Conservation (phyloP, 2,329 filamentous ascomycete genomes). For the Thielaviopsis cerberus region DNA sequence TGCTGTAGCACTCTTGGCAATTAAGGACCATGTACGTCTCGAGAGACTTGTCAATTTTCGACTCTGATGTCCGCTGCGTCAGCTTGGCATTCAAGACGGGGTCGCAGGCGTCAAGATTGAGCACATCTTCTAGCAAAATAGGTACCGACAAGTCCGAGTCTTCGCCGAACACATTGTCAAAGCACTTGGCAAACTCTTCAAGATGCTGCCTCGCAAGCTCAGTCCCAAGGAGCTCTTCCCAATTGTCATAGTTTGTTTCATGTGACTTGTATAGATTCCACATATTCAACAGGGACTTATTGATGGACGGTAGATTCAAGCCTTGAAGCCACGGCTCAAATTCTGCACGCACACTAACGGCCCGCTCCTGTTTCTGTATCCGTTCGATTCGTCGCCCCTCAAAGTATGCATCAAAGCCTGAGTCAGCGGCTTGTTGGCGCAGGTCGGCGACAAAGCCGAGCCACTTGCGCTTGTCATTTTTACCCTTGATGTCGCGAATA, state of each 20-base stretch:
- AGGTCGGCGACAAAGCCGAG: slow-evolving; percentile 7
- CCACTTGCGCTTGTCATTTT: slow-evolving; percentile 22
- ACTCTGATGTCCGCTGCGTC: neutral
- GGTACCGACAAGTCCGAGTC: slow-evolving; percentile 18
- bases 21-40: slow-evolving; percentile 37
- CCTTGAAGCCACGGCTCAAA: slow-evolving; percentile 35
- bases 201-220: neutral
- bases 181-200: slow-evolving; percentile 31
- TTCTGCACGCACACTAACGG: slow-evolving; percentile 2
- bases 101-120: slow-evolving; percentile 19
- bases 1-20: slow-evolving; percentile 40
- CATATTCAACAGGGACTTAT: neutral
- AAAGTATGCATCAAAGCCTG: slow-evolving; percentile 8
- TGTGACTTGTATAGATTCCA: slow-evolving; percentile 3
- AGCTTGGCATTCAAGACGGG: neutral
- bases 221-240: slow-evolving; percentile 1
- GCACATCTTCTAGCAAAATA: slow-evolving; percentile 32
- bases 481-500: slow-evolving; percentile 35
- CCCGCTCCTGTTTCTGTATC: slow-evolving; percentile 6
- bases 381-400: slow-evolving; percentile 7
- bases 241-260: neutral
- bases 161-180: slow-evolving; percentile 33
- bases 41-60: slow-evolving; percentile 20
- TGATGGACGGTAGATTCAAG: slow-evolving; percentile 21
- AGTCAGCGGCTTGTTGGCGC: slow-evolving; percentile 6